Base-by-base conservation (phyloP, 2,329 filamentous ascomycete species). In the Aureobasidium lini region DNA sequence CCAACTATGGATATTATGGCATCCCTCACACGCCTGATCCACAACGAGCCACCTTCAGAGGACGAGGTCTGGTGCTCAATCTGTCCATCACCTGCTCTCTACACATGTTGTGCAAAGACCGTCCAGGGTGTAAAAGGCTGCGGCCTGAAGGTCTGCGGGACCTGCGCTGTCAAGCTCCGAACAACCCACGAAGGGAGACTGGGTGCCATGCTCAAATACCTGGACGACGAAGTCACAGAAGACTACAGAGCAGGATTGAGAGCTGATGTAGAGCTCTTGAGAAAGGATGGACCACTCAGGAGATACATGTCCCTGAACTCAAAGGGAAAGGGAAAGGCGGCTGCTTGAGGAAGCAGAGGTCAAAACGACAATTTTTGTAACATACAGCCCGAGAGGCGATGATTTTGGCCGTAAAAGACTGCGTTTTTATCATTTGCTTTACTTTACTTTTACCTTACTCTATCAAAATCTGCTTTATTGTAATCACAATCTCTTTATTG, bases 11-110 rank as follows among this genome's bases (percentile, higher is more conserved):
- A 40, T 13, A 15, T 13, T 2, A 6, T 13, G 6, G 4, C 37
- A 9, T 4, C 37, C 2, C 68, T 68, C 23, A 42, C 61, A 0
- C 59, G 60, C 1, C 44, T 69, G 9, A 62, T 66, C 37, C 48
- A 62, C 18, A 62, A 62, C 10, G 37, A 50, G 8, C 42, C 42
- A 8, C 7, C 49, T 18, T 16, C 56, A 9, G 43, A 60, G 9
- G 11, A 50, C 29, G 61, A 68, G 66, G 64, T 11, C 16, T 77
- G 73, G 72, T 79, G 77, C 62, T 67, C 67, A 4, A 49, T 79
- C 1, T 79, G 77, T 54, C 69, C 70, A 2, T 66, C 66, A 10
- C 69, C 73, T 1, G 76, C 75, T 0, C 68, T 68, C 2, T 73
- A 71, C 39, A 64, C 64, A 18, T 79, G 76, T 23, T 23, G 23